Evolutionary conservation across 2,329 filamentous ascomycete genomes (phyloP).

Genomic region (Colletotrichum salicis): DNA sequence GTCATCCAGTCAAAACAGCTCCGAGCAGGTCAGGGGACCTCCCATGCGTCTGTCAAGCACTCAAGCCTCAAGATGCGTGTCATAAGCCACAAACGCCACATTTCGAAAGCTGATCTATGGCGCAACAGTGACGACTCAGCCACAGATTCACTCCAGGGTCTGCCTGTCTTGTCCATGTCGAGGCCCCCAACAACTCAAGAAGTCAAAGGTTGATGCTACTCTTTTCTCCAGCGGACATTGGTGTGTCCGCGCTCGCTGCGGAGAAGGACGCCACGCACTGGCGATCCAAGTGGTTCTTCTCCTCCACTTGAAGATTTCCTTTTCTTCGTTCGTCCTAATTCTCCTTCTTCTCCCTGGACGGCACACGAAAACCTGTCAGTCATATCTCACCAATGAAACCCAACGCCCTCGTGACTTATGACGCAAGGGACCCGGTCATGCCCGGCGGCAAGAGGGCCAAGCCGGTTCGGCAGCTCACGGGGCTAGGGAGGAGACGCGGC

Average conservation of each 20-base stretch:
- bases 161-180: conserved; percentile 8
- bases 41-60: background rate
- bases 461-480: conserved; percentile 29
- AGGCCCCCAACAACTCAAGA: too few species aligned
- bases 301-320: conserved; percentile 2
- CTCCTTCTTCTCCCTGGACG: background rate
- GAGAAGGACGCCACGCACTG: conserved; percentile 6
- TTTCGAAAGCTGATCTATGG: conserved; percentile 12
- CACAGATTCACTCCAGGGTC: conserved; percentile 11
- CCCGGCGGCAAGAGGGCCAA: conserved; percentile 28
- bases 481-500: conserved; percentile 32
- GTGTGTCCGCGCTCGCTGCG: conserved; percentile 14
- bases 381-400: conserved; percentile 31
- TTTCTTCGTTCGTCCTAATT: background rate
- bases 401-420: conserved; percentile 12
- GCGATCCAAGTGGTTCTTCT: background rate
- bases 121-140: conserved; percentile 27
- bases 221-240: conserved; percentile 22
- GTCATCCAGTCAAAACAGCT: conserved; percentile 16
- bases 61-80: background rate
- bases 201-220: conserved; percentile 17
- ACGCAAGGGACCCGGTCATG: conserved; percentile 29
- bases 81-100: conserved; percentile 33
- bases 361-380: conserved; percentile 5
- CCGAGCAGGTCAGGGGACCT: conserved; percentile 10